phyloP scores from a whole-genome alignment of 768 basidiomycete species.

The Dentipellis fragilis region DNA sequence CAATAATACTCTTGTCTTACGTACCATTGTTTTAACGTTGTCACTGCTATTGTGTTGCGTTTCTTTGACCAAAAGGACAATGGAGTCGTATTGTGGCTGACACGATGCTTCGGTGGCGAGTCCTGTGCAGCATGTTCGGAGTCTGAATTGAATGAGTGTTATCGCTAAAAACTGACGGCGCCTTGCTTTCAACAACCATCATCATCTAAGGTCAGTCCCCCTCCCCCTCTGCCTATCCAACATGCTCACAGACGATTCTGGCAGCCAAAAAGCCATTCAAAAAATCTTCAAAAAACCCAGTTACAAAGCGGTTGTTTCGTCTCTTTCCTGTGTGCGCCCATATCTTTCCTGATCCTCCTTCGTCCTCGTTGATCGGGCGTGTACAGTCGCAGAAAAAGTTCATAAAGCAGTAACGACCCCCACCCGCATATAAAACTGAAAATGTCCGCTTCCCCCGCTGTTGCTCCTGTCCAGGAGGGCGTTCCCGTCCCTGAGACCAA shows the following conservation, averaged over 20 bases:
- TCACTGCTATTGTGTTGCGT: too few relatives aligned
- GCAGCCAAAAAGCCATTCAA: conserved; percentile 33
- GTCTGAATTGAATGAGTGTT: conserved; percentile 22
- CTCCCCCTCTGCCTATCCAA: background rate
- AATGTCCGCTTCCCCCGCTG: conserved; percentile 26
- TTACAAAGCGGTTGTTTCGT: conserved; percentile 70
- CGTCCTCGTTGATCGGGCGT: conserved; percentile 12
- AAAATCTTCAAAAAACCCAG: conserved; percentile 59
- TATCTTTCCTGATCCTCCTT: conserved; percentile 8
- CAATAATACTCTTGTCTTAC: background rate
- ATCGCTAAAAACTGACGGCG: conserved; percentile 14
- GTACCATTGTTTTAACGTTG: too few relatives aligned
- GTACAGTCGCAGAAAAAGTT: conserved; percentile 51
- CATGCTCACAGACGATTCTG: conserved; percentile 16
- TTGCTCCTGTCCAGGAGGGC: conserved; percentile 22
- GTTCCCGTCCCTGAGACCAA: conserved; percentile 29
- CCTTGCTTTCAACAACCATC: conserved; percentile 48
- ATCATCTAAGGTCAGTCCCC: conserved; percentile 47
- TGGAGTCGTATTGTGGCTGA: too few relatives aligned
- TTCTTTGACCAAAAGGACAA: too few relatives aligned
- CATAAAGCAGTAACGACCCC: conserved; percentile 93
- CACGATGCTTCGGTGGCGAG: background rate
- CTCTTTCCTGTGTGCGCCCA: conserved; percentile 55
- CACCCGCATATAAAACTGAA: conserved; percentile 26
- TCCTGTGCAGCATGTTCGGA: conserved; percentile 22